A percentile compares a stretch with the other conserved stretches of the same genome.
These are phyloP conservation scores for Suhomyces panamericanus DNA, from an alignment of 1,139 yeast genomes.

Conservation along the genomic window DNA sequence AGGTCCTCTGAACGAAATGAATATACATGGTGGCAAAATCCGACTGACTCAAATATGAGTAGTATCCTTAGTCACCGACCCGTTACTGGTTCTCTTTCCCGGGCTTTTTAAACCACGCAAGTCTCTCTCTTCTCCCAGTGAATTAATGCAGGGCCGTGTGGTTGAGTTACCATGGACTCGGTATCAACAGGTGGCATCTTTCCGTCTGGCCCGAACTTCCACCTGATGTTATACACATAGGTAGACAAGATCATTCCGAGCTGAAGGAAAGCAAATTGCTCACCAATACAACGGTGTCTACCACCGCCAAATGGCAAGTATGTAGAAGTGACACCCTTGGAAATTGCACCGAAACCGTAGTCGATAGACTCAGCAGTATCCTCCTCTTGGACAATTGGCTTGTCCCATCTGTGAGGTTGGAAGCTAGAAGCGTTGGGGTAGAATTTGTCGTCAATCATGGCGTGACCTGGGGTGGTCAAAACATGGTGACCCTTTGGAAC, in stretches of 20 bases:
- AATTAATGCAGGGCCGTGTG: conserved; percentile 74
- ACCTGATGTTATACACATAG: conserved; percentile 71
- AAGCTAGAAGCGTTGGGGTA: conserved; percentile 73
- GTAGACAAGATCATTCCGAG: conserved; percentile 82
- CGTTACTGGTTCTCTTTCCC: not conserved
- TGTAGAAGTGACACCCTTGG: conserved; percentile 94
- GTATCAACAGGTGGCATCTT: conserved; percentile 78
- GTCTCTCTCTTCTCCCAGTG: conserved; percentile 66
- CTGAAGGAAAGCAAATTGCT: conserved; percentile 95
- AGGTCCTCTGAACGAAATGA: no score
- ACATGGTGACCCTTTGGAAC: conserved; percentile 91
- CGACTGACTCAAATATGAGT: not conserved
- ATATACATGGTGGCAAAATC: no score
- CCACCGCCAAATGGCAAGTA: conserved; percentile 99
- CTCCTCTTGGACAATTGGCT: conserved; percentile 14
- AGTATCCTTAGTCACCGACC: not conserved
- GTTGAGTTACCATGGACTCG: conserved; percentile 92
- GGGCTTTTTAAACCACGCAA: conserved; percentile 14
- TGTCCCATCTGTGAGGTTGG: conserved; percentile 90
- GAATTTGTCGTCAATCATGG: conserved; percentile 72
- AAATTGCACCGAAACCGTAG: conserved; percentile 93
- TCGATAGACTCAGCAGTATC: conserved; percentile 58
- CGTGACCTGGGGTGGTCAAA: conserved; percentile 90
- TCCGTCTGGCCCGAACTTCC: conserved; percentile 62
- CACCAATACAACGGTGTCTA: conserved; percentile 99